Percentiles rank a stretch among this genome's conserved stretches.
phyloP scores from a whole-genome alignment of 768 basidiomycete genomes.

The Daedaleopsis nitida region DNA sequence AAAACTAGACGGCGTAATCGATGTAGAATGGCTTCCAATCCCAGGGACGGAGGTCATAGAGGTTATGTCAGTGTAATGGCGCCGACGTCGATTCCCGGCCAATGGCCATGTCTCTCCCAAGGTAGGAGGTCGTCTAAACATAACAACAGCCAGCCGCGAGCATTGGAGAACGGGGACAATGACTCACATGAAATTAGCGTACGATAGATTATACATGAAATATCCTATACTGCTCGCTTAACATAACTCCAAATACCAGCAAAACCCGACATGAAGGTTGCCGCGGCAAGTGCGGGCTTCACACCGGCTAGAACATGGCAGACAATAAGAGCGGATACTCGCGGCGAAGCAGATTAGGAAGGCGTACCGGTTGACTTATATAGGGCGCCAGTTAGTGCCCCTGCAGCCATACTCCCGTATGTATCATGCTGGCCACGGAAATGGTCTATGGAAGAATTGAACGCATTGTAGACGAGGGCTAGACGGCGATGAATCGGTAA shows the following conservation, averaged over 20 bases:
- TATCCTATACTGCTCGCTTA: constrained; percentile 81
- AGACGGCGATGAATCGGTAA: constrained; percentile 38
- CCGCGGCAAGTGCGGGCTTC: constrained; percentile 85
- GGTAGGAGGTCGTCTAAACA: constrained; percentile 20
- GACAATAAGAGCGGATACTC: constrained; percentile 30
- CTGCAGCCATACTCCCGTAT: constrained; percentile 89
- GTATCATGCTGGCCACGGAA: constrained; percentile 91
- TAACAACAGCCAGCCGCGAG: constrained; percentile 14
- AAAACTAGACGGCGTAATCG: constrained; percentile 12
- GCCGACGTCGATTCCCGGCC: constrained; percentile 10
- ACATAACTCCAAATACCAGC: constrained; percentile 95
- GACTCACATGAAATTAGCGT: constrained; percentile 30
- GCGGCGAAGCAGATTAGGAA: constrained; percentile 32
- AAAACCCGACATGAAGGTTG: constrained; percentile 83
- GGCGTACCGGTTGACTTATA: constrained; percentile 92
- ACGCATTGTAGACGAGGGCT: constrained; percentile 95
- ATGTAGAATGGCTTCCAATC: constrained; percentile 17
- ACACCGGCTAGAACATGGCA: constrained; percentile 74
- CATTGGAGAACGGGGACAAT: constrained; percentile 18
- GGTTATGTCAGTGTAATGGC: constrained; percentile 19
- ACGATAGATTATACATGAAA: constrained; percentile 46
- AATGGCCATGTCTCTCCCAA: constrained; percentile 16
- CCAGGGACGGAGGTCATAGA: constrained; percentile 17
- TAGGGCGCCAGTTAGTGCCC: constrained; percentile 84
- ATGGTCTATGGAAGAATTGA: constrained; percentile 92